Base-by-base conservation (phyloP, 2,329 filamentous ascomycete genomes). In the Diaporthe sp. region DNA sequence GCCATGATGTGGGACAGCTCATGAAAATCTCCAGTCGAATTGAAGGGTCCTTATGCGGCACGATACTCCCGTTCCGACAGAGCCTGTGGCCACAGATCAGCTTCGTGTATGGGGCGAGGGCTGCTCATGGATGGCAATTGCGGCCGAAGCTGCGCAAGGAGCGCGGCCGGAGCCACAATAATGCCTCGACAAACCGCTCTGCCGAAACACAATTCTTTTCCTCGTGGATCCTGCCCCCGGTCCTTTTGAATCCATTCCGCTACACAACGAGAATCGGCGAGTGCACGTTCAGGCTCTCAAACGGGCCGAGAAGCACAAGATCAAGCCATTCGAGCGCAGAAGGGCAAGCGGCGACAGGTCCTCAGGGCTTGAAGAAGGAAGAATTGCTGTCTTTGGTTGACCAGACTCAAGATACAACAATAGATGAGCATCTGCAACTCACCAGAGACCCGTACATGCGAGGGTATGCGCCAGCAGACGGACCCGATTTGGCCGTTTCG, bases 11-110 rank as follows among this genome's bases (percentile, higher is more conserved):
- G 83, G 86, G 87, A 85, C 85, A 87, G 84, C 89, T 86, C 88
- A 92, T 92, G 90, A 91, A 88, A 89, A 85, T 88, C 85, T 84
- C 87, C 80, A 88, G 85, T 85, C 88, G 88, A 88, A 87, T 91
- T 84, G 88, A 91, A 84, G 85, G 89, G 86, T 89, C 88, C 86
- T 87, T 89, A 86, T 89, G 87, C 85, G 86, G 87, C 86, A 87
- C 88, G 82, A 86, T 89, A 83, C 84, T 89, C 81, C 85, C 86
- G 79, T 85, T 83, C 83, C 85, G 85, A 82, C 84, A 57, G 37
- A 58, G 28, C 42, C 31, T 59, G 42, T 65, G 68, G 69, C 68
- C 61, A 13, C 44, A 53, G n/a, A 57, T 51, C 57, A 49, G 51
- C 37, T 37, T 57, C n/a, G 69, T 46, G 42, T 46, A 49, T n/a